A percentile compares a stretch with the other conserved stretches of the same genome.
phyloP scores from a whole-genome alignment of 2,329 filamentous ascomycete genomes.

The Daldinia sp. region DNA sequence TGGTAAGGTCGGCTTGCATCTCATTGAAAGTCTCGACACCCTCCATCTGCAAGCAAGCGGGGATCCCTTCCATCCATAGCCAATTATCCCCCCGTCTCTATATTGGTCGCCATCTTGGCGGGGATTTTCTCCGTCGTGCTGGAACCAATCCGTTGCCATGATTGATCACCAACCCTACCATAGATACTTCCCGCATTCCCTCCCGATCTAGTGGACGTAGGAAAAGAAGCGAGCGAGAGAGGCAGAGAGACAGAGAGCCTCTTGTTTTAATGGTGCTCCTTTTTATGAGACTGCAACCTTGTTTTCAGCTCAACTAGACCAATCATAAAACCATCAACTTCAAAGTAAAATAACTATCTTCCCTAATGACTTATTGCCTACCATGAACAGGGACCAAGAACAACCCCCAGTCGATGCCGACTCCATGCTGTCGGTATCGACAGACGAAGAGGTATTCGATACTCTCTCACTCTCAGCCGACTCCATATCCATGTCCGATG shows the following conservation, averaged over 20 bases:
- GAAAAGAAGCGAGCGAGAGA: too few species aligned
- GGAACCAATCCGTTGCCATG: conserved; percentile 43
- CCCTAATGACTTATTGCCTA: conserved; percentile 33
- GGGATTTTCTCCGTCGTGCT: conserved; percentile 43
- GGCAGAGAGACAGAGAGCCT: conserved; percentile 5
- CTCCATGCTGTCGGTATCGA: conserved; percentile 36
- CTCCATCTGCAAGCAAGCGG: conserved; percentile 42
- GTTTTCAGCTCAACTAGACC: conserved; percentile 26
- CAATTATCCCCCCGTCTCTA: conserved; percentile 36
- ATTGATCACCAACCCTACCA: conserved; percentile 27
- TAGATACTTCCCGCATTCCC: conserved; percentile 23
- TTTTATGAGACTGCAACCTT: conserved; percentile 24
- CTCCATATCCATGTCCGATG: conserved; percentile 52
- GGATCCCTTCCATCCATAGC: conserved; percentile 29
- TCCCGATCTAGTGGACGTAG: conserved; percentile 9
- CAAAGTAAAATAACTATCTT: conserved; percentile 9
- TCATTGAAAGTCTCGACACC: conserved; percentile 40
- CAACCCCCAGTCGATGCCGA: conserved; percentile 28
- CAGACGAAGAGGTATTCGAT: conserved; percentile 36
- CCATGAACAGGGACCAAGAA: conserved; percentile 28
- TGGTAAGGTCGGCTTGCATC: conserved; percentile 39
- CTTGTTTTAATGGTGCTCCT: conserved; percentile 32
- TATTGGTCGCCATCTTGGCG: conserved; percentile 38
- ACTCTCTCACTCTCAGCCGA: conserved; percentile 40
- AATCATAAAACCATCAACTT: conserved; percentile 37